Percentiles rank a stretch among this genome's conserved stretches.
phyloP scores from a whole-genome alignment of 225 moss, liverwort and hornwort genomes.

The Marchantia paleacea region DNA sequence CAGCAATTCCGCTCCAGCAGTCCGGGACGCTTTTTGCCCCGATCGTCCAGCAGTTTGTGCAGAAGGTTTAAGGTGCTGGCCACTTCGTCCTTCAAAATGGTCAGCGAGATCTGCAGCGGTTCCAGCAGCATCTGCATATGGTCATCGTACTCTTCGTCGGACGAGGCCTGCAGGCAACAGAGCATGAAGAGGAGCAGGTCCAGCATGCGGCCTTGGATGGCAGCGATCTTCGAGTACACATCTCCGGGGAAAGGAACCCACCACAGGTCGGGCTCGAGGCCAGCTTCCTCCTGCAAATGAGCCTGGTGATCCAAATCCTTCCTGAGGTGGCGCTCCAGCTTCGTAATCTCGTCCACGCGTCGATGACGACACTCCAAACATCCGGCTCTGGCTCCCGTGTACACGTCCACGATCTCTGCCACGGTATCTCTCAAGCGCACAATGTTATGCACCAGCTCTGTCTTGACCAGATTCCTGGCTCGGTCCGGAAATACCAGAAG shows the following conservation, averaged over 20 bases:
- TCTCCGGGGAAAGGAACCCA: slow-evolving; percentile 46
- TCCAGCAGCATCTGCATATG: slow-evolving; percentile 38
- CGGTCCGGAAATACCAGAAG: slow-evolving; percentile 37
- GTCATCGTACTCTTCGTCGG: slow-evolving; percentile 37
- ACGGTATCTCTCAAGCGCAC: slow-evolving; percentile 25
- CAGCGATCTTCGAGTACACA: slow-evolving; percentile 28
- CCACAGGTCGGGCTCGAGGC: slow-evolving; percentile 46
- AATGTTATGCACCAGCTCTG: slow-evolving; percentile 30
- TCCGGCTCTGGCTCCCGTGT: slow-evolving; percentile 22
- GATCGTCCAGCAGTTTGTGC: slow-evolving; percentile 25
- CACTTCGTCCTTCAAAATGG: slow-evolving; percentile 36
- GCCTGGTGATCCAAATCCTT: slow-evolving; percentile 22
- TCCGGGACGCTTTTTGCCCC: not conserved
- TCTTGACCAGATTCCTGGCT: slow-evolving; percentile 30
- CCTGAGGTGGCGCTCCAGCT: slow-evolving; percentile 20
- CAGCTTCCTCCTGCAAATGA: slow-evolving; percentile 31
- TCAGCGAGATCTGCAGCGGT: slow-evolving; percentile 40
- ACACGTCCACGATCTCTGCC: slow-evolving; percentile 22
- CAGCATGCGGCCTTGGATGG: slow-evolving; percentile 38
- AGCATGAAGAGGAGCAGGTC: slow-evolving; percentile 43
- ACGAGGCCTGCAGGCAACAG: slow-evolving; percentile 36
- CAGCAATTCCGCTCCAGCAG: not conserved
- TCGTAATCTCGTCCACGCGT: slow-evolving; percentile 29
- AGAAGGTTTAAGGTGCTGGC: slow-evolving; percentile 35
- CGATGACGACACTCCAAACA: slow-evolving; percentile 33